Evolutionary conservation across 805 yeast genomes (phyloP).

Genomic region (Kluyveromyces starmeri): DNA sequence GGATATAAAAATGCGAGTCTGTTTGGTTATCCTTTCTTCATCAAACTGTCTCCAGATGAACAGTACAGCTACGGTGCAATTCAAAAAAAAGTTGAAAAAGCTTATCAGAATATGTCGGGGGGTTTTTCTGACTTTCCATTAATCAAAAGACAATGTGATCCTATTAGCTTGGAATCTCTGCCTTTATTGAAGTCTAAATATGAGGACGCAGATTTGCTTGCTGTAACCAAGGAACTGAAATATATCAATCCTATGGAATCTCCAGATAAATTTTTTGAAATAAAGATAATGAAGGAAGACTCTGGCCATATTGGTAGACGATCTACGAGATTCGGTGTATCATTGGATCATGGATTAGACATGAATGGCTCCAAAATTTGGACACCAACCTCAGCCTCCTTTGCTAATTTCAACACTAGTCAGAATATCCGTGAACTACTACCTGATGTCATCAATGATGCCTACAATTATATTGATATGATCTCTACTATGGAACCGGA

Average conservation of each 20-base stretch:
- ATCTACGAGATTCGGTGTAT: neutral
- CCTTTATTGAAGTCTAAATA: constrained; percentile 26
- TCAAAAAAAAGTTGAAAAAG: constrained; percentile 44
- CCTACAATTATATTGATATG: constrained; percentile 15
- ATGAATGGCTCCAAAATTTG: constrained; percentile 5
- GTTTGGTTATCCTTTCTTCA: constrained; percentile 73
- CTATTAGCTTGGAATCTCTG: constrained; percentile 26
- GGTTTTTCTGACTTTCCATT: constrained; percentile 26
- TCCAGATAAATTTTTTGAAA: constrained; percentile 15
- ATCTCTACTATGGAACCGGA: too few species aligned
- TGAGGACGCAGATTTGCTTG: constrained; percentile 15
- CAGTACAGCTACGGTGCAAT: constrained; percentile 48
- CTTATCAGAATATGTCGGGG: constrained; percentile 41
- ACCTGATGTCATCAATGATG: constrained; percentile 15
- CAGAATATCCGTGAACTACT: constrained; percentile 11
- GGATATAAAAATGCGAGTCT: constrained; percentile 35
- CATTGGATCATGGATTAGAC: neutral
- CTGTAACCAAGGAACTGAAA: constrained; percentile 14
- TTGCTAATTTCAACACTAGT: constrained; percentile 11
- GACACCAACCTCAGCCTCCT: constrained; percentile 17
- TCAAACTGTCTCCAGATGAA: constrained; percentile 47
- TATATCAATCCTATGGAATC: constrained; percentile 11
- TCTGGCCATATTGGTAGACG: neutral
- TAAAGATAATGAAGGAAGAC: constrained; percentile 10
- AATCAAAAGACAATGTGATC: constrained; percentile 18